phyloP scores from a whole-genome alignment of 2,329 filamentous ascomycete genomes.

The Cercospora canescens region DNA sequence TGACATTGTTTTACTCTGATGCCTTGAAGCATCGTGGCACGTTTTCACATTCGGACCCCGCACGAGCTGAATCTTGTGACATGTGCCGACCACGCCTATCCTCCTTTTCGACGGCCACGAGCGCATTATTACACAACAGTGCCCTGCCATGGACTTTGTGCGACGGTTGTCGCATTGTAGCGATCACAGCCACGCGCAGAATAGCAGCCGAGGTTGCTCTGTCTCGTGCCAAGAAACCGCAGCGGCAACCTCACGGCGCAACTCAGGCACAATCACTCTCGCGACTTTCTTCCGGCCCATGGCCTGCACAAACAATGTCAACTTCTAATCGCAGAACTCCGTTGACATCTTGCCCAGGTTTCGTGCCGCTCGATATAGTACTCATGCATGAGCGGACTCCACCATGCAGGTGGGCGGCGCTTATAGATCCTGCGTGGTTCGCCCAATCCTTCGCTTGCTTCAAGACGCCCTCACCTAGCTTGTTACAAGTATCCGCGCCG shows the following conservation, averaged over 20 bases:
- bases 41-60: no score
- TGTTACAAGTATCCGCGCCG: slow-evolving; percentile 9
- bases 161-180: background rate
- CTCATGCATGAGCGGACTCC: background rate
- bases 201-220: background rate
- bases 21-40: no score
- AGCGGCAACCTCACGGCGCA: background rate
- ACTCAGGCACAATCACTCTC: background rate
- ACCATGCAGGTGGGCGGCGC: background rate
- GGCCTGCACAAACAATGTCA: background rate
- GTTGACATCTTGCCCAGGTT: background rate
- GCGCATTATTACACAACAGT: background rate
- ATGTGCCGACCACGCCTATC: no score
- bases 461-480: background rate
- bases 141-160: background rate
- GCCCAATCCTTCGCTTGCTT: slow-evolving; percentile 6
- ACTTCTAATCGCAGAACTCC: background rate
- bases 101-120: no score
- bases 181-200: background rate
- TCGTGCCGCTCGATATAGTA: background rate
- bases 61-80: background rate
- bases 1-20: background rate
- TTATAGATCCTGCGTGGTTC: slow-evolving; percentile 1
- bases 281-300: background rate
- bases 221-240: background rate